Evolutionary conservation across 768 basidiomycete species (phyloP), one percentile per base, ranked within the genome.

Genomic region (Calocera viscosa): DNA sequence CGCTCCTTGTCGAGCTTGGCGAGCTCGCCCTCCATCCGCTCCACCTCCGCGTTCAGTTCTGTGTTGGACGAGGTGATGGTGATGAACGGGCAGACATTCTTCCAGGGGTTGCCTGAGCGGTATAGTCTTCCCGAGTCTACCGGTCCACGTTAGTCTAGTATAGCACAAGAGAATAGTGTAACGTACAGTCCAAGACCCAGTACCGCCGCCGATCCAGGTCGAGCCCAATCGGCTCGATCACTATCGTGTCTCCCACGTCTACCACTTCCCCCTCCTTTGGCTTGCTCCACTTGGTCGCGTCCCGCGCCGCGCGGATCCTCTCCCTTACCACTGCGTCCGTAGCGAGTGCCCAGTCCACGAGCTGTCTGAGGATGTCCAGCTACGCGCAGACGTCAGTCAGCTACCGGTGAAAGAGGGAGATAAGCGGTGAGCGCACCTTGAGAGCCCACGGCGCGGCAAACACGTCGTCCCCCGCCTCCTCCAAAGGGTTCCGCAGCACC

Each of bases 171-270:
- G n/a, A 63, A 26, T 40, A 49, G 26, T 77, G 78, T 74, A 80
- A 90, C 91, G 82, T 80, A 94, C 91, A 89, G 84, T 93, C 91
- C 74, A 83, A 83, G 70, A 88, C 77, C 91, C 91, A 94, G 77
- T 86, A 94, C 64, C 91, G 88, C 76, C 84, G 89, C 70, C 88
- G 84, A 64, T 82, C 80, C 64, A 74, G 76, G 74, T 94, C 91
- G 73, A 90, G 89, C 49, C 91, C 91, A 28, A 92, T 74, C 19
- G 91, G 91, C 66, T 82, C 70, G 60, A 89, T 78, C 68, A 84
- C 83, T 64, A 93, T 77, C 47, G 77, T 81, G 71, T 86, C 84
- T 73, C 82, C 84, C 72, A 85, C 88, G 68, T 80, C 79, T n/a
- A 49, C 65, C 35, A 67, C 64, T 49, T 72, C 68, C 1, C 81